A percentile compares a stretch with the other conserved stretches of the same genome.
phyloP scores from a whole-genome alignment of 1,139 yeast species.

The Yamadazyma siamensis region DNA sequence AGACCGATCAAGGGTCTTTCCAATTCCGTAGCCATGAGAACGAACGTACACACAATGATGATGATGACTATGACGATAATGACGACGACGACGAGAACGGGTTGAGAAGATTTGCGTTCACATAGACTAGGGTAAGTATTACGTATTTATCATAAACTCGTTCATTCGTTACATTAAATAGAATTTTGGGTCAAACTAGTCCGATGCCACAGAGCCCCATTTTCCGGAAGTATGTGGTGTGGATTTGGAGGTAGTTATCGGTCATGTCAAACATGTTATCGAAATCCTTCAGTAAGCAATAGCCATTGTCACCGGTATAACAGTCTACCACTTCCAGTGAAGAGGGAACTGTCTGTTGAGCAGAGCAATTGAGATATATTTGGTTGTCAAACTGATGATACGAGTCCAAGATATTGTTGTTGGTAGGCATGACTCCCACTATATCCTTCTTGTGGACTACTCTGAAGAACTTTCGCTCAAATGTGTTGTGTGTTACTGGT shows the following conservation, averaged over 20 bases:
- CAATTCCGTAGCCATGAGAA: too few species aligned
- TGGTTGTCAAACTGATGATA: constrained; percentile 45
- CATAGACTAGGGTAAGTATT: too few species aligned
- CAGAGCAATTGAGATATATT: constrained; percentile 41
- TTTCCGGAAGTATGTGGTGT: constrained; percentile 45
- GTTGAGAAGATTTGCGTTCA: too few species aligned
- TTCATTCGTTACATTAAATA: too few species aligned
- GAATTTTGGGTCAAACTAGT: too few species aligned
- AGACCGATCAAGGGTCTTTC: constrained; percentile 4
- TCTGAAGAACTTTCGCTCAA: constrained; percentile 31
- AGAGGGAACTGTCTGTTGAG: constrained; percentile 22
- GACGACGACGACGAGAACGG: too few species aligned
- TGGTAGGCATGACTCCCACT: constrained; percentile 41
- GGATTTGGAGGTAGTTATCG: constrained; percentile 35
- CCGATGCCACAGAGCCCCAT: constrained; percentile 46
- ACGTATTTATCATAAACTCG: too few species aligned
- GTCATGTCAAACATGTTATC: constrained; percentile 13
- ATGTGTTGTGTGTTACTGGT: constrained; percentile 19
- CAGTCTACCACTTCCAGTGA: constrained; percentile 32
- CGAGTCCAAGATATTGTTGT: constrained; percentile 19
- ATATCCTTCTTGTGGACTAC: constrained; percentile 47
- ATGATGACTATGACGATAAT: constrained; percentile 21
- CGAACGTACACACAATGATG: constrained; percentile 3
- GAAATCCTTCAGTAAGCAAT: constrained; percentile 39
- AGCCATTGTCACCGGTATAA: constrained; percentile 25